Evolutionary conservation across 805 yeast species (phyloP), one percentile per base, ranked within the genome.

Genomic region (Metschnikowia gelsemii): DNA sequence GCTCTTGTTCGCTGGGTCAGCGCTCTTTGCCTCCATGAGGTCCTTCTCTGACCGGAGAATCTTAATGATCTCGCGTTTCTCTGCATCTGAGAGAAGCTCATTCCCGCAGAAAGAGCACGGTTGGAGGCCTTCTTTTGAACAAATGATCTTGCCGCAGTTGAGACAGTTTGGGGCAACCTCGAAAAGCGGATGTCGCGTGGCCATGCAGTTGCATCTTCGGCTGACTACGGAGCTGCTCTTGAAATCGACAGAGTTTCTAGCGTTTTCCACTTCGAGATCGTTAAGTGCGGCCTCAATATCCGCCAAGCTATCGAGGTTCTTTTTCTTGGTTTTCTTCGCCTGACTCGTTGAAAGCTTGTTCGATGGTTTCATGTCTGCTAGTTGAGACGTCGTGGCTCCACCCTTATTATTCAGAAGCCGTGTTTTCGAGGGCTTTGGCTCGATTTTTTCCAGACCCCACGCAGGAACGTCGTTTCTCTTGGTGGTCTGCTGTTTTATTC

Each of bases 101-200:
- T 72, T 59, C 0, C 88, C 87, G 66, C 99, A 93, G 47, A 65
- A 84, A 2, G 93, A 75, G 57, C 99, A 93, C 3, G 93, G 93
- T 45, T 90, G 93, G 18, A 87, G 66, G 0, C 98, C 98, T 57
- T 93, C 98, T 52, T 82, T 82, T 3, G 76, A 73, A 66, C 99
- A 93, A 2, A 93, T 87, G 30, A 93, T 87, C 61, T 89, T 87
- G 8, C 99, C 99, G 61, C 99, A 93, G 45, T 84, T 81, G 29
- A 93, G 64, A 55, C 99, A 93, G 59, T 93, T 93, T 1, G 99
- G 98, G 2, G 95, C 93, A 49, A 84, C 75, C 42, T 87, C 95
- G 48, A 88, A 84, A 22, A 93, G 64, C 3, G 96, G 96, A 57
- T 93, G 99, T 45, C 85, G 70, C 0, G 84, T 77, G 1, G 91